These are phyloP conservation scores for Plectranthus barbatus DNA, from an alignment of 257 asterid genomes.

Conservation along the genomic window DNA sequence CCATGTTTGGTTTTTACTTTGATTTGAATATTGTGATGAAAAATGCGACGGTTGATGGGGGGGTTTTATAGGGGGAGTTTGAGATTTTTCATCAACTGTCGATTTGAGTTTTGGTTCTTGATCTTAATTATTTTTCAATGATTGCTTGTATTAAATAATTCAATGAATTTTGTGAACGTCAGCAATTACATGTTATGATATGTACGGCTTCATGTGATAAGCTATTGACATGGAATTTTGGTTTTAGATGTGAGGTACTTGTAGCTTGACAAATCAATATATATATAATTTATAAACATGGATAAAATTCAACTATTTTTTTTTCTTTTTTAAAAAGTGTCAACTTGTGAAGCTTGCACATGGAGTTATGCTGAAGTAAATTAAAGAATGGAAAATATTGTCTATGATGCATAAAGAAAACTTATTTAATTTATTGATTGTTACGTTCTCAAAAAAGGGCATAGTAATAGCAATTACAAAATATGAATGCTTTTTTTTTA, in stretches of 20 bases:
- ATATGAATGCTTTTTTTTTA: too few species aligned
- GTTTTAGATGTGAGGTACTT: conserved; percentile 12
- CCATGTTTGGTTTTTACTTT: background rate
- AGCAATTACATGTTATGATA: conserved; percentile 27
- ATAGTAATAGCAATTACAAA: too few species aligned
- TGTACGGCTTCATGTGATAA: conserved; percentile 42
- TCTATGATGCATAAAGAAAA: too few species aligned
- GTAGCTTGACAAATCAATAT: background rate
- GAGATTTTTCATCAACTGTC: background rate
- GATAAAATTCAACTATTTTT: background rate
- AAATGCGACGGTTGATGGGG: conserved; percentile 13
- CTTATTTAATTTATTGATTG: background rate
- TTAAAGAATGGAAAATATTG: too few species aligned
- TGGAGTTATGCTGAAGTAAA: background rate
- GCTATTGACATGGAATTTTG: conserved; percentile 14
- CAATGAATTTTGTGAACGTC: background rate
- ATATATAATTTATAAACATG: background rate
- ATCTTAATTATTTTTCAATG: background rate
- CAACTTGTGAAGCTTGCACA: conserved; percentile 7
- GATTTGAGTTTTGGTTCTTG: background rate
- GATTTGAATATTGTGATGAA: background rate
- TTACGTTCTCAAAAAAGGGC: background rate
- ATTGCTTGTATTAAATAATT: background rate
- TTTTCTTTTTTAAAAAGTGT: background rate
- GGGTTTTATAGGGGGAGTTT: conserved; percentile 22